Evolutionary conservation across 1,284 basidiomycete species (phyloP).

Genomic region (Inonotus obliquus): DNA sequence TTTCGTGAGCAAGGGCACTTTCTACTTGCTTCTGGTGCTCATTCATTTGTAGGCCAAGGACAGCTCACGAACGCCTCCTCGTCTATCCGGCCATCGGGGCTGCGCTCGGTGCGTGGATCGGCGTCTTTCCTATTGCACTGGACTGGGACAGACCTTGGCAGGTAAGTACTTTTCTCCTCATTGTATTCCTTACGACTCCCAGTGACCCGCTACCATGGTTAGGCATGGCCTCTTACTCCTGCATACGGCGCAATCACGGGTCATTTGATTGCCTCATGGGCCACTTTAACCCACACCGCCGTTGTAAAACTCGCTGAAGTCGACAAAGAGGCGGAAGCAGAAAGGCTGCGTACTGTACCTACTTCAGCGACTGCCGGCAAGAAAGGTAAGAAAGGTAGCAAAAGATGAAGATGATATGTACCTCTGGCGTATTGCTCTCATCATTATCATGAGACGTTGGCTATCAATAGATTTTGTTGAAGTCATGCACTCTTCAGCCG

Average conservation of each 20-base stretch:
- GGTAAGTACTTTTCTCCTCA: slow-evolving; percentile 40
- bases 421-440: no score
- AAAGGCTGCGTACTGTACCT: not conserved
- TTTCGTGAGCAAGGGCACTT: slow-evolving; percentile 52
- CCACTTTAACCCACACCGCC: slow-evolving; percentile 47
- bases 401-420: not conserved
- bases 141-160: slow-evolving; percentile 98
- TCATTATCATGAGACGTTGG: no score
- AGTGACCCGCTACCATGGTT: not conserved
- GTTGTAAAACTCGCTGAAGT: slow-evolving; percentile 40
- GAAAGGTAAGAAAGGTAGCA: not conserved
- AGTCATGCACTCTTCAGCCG: no score
- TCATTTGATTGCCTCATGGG: slow-evolving; percentile 59
- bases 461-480: no score
- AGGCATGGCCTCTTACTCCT: slow-evolving; percentile 81
- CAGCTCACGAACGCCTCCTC: slow-evolving; percentile 67
- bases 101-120: slow-evolving; percentile 72
- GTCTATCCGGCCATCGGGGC: slow-evolving; percentile 79
- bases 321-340: slow-evolving; percentile 18
- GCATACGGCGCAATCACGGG: slow-evolving; percentile 66
- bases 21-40: not conserved
- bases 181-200: not conserved
- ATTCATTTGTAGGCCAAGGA: slow-evolving; percentile 46
- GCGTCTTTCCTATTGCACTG: slow-evolving; percentile 77
- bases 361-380: not conserved